A percentile compares a stretch with the other conserved stretches of the same genome.
phyloP scores from a whole-genome alignment of 2,329 filamentous ascomycete species.

The Pseudogymnoascus sp. region DNA sequence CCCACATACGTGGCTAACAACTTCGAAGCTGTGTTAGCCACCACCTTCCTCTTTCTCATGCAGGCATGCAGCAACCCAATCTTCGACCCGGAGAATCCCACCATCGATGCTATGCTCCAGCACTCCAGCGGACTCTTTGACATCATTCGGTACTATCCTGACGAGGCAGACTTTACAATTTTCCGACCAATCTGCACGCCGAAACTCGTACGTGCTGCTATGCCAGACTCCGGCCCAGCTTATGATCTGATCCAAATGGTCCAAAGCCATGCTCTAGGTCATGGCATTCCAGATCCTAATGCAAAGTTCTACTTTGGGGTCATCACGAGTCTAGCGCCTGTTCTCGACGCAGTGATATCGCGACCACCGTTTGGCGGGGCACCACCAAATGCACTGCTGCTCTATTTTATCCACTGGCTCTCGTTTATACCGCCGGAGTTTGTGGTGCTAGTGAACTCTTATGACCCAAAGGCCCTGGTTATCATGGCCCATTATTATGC shows the following conservation, averaged over 20 bases:
- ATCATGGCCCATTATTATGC: conserved; percentile 18
- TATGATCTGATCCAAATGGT: neutral
- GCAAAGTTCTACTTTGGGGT: neutral
- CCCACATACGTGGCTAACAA: conserved; percentile 8
- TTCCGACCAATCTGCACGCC: conserved; percentile 11
- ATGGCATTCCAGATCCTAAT: neutral
- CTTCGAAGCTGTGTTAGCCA: conserved; percentile 15
- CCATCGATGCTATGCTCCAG: conserved; percentile 14
- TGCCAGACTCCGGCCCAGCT: conserved; percentile 12
- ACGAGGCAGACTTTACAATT: neutral
- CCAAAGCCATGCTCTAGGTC: neutral
- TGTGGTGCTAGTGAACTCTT: conserved; percentile 12
- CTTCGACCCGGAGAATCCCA: neutral
- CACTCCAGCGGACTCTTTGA: conserved; percentile 14
- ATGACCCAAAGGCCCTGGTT: conserved; percentile 16
- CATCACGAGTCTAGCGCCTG: neutral
- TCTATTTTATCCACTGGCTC: conserved; percentile 17
- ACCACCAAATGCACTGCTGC: conserved; percentile 12
- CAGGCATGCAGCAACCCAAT: neutral
- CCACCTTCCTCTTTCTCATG: conserved; percentile 16
- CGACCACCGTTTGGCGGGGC: neutral
- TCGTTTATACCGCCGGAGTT: conserved; percentile 14
- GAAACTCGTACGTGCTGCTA: conserved; percentile 10
- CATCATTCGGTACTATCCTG: conserved; percentile 11
- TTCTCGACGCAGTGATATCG: neutral